Evolutionary conservation across 495 filamentous ascomycete genomes (phyloP), one percentile per base, ranked within the genome.

Genomic region (Penicillium egyptiacum): DNA sequence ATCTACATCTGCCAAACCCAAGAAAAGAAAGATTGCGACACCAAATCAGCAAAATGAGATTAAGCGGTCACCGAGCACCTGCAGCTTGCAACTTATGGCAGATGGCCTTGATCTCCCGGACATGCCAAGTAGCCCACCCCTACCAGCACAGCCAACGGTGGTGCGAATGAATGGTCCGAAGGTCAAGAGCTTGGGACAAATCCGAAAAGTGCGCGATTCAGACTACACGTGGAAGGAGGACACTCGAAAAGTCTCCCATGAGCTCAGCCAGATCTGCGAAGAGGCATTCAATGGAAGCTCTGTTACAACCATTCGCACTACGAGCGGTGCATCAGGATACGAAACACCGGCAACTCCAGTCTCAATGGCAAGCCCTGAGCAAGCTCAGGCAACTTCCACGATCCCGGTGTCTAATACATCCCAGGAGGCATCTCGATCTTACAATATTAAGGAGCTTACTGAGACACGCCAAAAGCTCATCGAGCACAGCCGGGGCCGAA

Each of bases 281-380:
- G 90, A 91, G 60, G 91, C 91, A 1, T 97, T 96, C 72, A 91
- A 90, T 60, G 82, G 85, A 23, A 85, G 83, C 33, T 86, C 86
- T 0, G 65, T 88, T 0, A 75, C 80, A 2, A 83, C 79, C 3
- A 73, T 64, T 11, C 72, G 76, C 9, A 71, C 77, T 4, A 71
- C 69, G 9, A 79, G 74, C 20, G 77, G 74, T 28, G 76, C 65
- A 30, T 65, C 59, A n/a, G 70, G 78, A 17, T 56, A 63, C 68
- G 81, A 68, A 54, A 86, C 84, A 10, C 85, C 84, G 20, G 75
- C 79, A 1, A 79, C 80, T 8, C 76, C 79, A 2, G 65, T 80
- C 1, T 81, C 79, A 10, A 68, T 80, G 14, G 57, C 63, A 3
- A 72, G 66, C 22, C 71, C 65, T 0, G 60, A 65, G 9, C 55